A percentile compares a stretch with the other conserved stretches of the same genome.
phyloP scores from a whole-genome alignment of 768 basidiomycete genomes.

The Glaciozyma antarctica region DNA sequence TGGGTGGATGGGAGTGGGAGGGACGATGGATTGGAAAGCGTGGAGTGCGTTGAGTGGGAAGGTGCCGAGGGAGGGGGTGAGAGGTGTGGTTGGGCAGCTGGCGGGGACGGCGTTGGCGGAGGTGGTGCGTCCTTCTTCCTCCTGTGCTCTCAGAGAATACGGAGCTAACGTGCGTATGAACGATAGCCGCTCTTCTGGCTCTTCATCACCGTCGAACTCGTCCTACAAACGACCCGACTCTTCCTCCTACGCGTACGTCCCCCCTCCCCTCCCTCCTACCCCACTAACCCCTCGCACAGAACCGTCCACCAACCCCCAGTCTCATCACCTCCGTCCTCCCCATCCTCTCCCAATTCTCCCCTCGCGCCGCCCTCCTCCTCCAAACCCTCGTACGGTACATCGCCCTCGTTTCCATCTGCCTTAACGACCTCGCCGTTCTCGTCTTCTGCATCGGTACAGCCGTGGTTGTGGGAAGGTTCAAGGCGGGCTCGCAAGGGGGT shows the following conservation, averaged over 20 bases:
- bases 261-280: neutral
- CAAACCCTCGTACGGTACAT: constrained; percentile 30
- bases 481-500: constrained; percentile 1
- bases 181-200: constrained; percentile 32
- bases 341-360: constrained; percentile 32
- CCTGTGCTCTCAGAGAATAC: neutral
- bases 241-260: constrained; percentile 31
- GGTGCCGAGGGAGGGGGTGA: neutral
- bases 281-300: constrained; percentile 13
- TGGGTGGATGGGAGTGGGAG: constrained; percentile 18
- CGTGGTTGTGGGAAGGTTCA: constrained; percentile 16
- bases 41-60: constrained; percentile 25
- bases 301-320: constrained; percentile 26
- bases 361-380: constrained; percentile 26
- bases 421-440: constrained; percentile 35
- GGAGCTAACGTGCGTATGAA: neutral
- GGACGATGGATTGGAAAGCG: constrained; percentile 29
- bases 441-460: constrained; percentile 31
- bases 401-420: constrained; percentile 28
- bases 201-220: constrained; percentile 35
- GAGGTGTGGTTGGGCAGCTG: constrained; percentile 7
- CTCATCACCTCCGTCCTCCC: constrained; percentile 31
- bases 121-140: constrained; percentile 21
- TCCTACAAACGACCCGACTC: constrained; percentile 33
- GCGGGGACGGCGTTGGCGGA: constrained; percentile 15